Evolutionary conservation across 2,329 filamentous ascomycete species (phyloP), one percentile per base, ranked within the genome.

Genomic region (Epichloe glyceriae): DNA sequence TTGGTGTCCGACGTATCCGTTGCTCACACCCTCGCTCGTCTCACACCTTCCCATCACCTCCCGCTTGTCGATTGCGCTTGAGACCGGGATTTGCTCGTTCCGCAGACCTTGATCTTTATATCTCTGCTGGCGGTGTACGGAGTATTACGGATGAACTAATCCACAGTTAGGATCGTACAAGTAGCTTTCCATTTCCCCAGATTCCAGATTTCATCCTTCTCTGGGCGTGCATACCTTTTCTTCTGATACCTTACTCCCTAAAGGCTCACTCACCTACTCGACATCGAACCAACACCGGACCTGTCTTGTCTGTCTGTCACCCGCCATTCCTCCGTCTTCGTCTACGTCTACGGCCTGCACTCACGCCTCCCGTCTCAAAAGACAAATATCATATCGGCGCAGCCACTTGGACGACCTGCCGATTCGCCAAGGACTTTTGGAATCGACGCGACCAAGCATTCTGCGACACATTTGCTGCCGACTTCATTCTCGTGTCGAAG

Each of bases 1-100:
- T 44, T 38, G 39, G 41, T 50, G 48, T 47, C 51, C 44, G 51
- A 50, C 48, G 44, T 37, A 47, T 53, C 51, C 49, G 48, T 39
- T 39, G 44, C 45, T 11, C 46, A 34, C 46, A 39, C 19, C 38
- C 50, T 7, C 17, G 19, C 45, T 15, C 30, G 22, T 19, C 43
- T 15, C 45, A 30, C 46, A 40, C 46, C 22, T 14, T 41, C 38
- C n/a, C 47, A 19, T 26, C 46, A 41, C 46, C 22, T 35, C 30
- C 38, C 22, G 3, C 38, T 33, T 49, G 38, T 42, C 39, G 8
- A 38, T 50, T 50, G 17, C 48, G 33, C 48, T 50, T 50, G 34
- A 15, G 35, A 34, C 10, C 22, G 17, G 17, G 8, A 35, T 30
- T 46, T 46, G 44, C 33, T 19, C 38, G 14, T 14, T 42, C 47